phyloP scores from a whole-genome alignment of 257 asterid genomes.

The Nicotiana tabacum region DNA sequence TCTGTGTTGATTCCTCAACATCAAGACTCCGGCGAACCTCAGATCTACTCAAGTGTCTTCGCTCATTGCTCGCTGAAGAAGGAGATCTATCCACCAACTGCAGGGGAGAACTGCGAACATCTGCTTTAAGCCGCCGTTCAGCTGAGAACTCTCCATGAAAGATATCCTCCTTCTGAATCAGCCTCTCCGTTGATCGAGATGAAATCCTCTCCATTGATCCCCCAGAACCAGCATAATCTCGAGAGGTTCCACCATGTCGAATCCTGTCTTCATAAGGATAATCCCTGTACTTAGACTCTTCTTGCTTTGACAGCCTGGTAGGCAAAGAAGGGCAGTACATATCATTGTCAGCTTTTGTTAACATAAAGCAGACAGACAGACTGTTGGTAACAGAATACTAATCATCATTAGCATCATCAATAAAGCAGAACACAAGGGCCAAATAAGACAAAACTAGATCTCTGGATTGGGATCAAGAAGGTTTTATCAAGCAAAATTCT shows the following conservation, averaged over 20 bases:
- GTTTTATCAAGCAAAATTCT: not conserved
- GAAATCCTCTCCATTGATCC: constrained; percentile 55
- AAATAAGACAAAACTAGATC: not conserved
- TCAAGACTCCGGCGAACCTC: constrained; percentile 63
- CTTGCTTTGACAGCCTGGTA: constrained; percentile 71
- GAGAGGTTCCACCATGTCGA: constrained; percentile 45
- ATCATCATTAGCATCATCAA: not conserved
- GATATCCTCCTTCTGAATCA: constrained; percentile 55
- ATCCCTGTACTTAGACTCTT: constrained; percentile 74
- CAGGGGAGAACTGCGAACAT: constrained; percentile 56
- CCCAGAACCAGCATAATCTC: constrained; percentile 47
- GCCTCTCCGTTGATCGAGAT: constrained; percentile 61
- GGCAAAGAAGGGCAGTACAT: constrained; percentile 11
- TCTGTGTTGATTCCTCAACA: constrained; percentile 65
- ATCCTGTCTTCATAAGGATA: constrained; percentile 67
- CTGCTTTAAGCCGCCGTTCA: constrained; percentile 70
- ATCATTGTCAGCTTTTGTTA: not conserved
- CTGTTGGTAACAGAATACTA: not conserved
- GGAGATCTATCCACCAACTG: constrained; percentile 71
- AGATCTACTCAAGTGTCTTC: constrained; percentile 53
- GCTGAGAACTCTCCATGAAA: constrained; percentile 53
- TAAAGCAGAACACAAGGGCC: not conserved
- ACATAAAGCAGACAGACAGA: not conserved
- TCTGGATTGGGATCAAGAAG: not conserved
- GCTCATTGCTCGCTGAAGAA: constrained; percentile 46